A percentile compares a stretch with the other conserved stretches of the same genome.
Evolutionary conservation across 352 stramenopile genomes (phyloP).

Genomic region (Phytophthora citrophthora): DNA sequence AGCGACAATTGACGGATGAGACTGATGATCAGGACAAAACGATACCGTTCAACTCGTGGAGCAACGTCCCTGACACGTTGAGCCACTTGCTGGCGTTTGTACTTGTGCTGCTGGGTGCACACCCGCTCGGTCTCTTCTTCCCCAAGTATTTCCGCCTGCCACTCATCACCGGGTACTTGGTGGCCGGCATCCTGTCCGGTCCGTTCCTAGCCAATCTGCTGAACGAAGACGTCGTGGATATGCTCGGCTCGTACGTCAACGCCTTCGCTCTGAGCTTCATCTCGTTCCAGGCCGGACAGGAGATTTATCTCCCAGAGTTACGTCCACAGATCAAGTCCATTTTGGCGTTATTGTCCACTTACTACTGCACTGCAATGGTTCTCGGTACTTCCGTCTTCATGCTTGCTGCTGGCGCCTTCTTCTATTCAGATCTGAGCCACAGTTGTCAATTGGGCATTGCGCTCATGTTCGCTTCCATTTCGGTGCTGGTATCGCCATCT

Average conservation of each 20-base stretch:
- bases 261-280: slow-evolving; percentile 72
- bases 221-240: slow-evolving; percentile 42
- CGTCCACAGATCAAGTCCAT: slow-evolving; percentile 65
- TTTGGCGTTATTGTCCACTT: slow-evolving; percentile 41
- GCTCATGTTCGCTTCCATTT: slow-evolving; percentile 74
- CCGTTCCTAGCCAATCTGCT: slow-evolving; percentile 66
- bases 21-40: slow-evolving; percentile 19
- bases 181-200: slow-evolving; percentile 57
- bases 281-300: slow-evolving; percentile 71
- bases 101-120: slow-evolving; percentile 56
- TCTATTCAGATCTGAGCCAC: slow-evolving; percentile 48
- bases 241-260: slow-evolving; percentile 61
- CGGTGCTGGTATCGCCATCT: slow-evolving; percentile 65
- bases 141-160: slow-evolving; percentile 54
- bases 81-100: slow-evolving; percentile 54
- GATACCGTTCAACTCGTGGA: slow-evolving; percentile 50
- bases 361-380: slow-evolving; percentile 60
- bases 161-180: slow-evolving; percentile 68
- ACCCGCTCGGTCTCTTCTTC: slow-evolving; percentile 63
- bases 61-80: slow-evolving; percentile 48
- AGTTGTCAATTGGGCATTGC: slow-evolving; percentile 63
- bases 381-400: slow-evolving; percentile 51
- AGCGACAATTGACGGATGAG: slow-evolving; percentile 10
- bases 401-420: slow-evolving; percentile 56
- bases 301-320: slow-evolving; percentile 70